Evolutionary conservation across 1,139 yeast genomes (phyloP).

Genomic region (Scheffersomyces stambukii): DNA sequence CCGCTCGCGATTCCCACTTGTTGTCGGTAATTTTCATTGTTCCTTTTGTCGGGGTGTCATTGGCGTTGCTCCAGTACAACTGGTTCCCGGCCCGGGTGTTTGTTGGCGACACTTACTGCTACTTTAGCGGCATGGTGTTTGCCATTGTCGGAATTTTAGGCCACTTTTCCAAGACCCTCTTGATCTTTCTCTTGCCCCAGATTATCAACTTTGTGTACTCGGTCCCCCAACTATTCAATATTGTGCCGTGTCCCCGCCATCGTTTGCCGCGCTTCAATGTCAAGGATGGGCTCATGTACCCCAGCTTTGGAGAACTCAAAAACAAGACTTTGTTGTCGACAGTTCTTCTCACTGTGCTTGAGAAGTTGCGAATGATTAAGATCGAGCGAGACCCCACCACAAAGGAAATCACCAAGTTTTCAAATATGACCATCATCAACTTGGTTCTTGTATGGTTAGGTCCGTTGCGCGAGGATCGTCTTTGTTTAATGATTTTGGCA

Average conservation of each 20-base stretch:
- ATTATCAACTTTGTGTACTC: conserved; percentile 85
- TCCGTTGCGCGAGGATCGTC: conserved; percentile 77
- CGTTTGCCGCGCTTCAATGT: conserved; percentile 76
- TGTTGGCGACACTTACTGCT: conserved; percentile 98
- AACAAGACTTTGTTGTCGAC: conserved; percentile 14
- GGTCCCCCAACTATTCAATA: conserved; percentile 79
- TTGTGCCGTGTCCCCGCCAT: conserved; percentile 94
- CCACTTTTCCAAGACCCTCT: conserved; percentile 88
- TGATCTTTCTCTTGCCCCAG: conserved; percentile 85
- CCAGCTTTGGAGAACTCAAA: conserved; percentile 42
- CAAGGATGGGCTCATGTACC: conserved; percentile 68
- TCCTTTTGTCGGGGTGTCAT: conserved; percentile 84
- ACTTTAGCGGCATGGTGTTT: conserved; percentile 97
- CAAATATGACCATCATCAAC: conserved; percentile 86
- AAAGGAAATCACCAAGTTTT: conserved; percentile 44
- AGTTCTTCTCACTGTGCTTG: conserved; percentile 31
- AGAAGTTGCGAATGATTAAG: conserved; percentile 46
- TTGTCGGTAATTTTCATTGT: conserved; percentile 74
- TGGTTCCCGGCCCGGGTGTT: conserved; percentile 91
- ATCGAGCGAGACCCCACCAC: conserved; percentile 32
- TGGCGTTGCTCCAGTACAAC: conserved; percentile 72
- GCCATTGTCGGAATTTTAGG: conserved; percentile 96
- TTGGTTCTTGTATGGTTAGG: conserved; percentile 81
- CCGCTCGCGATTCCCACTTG: conserved; percentile 78
- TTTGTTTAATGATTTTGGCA: conserved; percentile 56